phyloP scores from a whole-genome alignment of 2,329 filamentous ascomycete species.

The Cladosporium sp. region DNA sequence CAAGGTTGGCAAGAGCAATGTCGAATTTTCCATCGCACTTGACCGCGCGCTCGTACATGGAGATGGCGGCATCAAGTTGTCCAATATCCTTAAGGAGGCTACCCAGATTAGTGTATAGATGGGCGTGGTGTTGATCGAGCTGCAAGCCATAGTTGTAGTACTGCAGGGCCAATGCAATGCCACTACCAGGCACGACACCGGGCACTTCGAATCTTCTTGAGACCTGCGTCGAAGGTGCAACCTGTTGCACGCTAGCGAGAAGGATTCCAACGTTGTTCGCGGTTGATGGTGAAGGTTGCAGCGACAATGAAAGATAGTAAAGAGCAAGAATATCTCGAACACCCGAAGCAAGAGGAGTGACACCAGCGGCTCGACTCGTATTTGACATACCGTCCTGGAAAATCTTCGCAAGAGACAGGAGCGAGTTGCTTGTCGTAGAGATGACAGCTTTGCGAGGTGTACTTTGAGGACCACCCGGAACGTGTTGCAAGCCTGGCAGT shows the following conservation, averaged over 20 bases:
- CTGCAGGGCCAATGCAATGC: conserved; percentile 79
- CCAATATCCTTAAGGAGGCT: conserved; percentile 96
- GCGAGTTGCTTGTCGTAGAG: conserved; percentile 91
- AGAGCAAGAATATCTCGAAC: conserved; percentile 91
- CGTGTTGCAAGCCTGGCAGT: conserved; percentile 74
- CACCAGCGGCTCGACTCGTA: conserved; percentile 49
- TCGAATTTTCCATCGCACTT: conserved; percentile 92
- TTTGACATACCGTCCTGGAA: conserved; percentile 94
- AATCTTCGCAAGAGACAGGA: conserved; percentile 93
- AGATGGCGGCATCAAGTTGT: conserved; percentile 84
- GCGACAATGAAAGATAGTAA: conserved; percentile 90
- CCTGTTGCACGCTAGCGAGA: conserved; percentile 88
- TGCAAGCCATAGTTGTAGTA: conserved; percentile 95
- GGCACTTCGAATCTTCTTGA: conserved; percentile 56
- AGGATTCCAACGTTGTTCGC: conserved; percentile 98
- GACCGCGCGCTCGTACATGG: conserved; percentile 96
- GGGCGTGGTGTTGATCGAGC: conserved; percentile 85
- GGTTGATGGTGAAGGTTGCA: conserved; percentile 94
- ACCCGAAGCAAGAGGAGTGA: conserved; percentile 58
- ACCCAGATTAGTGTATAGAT: conserved; percentile 94
- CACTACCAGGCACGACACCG: conserved; percentile 81
- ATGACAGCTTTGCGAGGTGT: conserved; percentile 75
- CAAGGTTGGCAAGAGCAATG: conserved; percentile 92
- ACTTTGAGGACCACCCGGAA: conserved; percentile 59
- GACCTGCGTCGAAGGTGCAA: conserved; percentile 37